Evolutionary conservation across 2,329 filamentous ascomycete species (phyloP), one percentile per base, ranked within the genome.

Genomic region (Pestalotiopsis sp.): DNA sequence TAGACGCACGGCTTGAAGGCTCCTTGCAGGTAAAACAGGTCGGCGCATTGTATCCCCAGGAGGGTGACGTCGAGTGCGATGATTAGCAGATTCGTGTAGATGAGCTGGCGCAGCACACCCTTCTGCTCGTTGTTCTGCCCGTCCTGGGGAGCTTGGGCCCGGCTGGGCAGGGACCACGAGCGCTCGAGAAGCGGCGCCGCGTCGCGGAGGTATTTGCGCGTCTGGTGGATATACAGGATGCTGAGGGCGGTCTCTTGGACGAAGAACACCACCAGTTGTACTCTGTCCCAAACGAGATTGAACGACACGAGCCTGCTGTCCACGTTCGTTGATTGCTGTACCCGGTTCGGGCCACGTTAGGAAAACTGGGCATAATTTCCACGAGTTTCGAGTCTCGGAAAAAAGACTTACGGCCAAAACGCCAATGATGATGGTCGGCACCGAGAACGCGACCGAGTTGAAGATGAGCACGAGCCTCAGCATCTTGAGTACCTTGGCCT

Each of bases 21-120:
- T 2, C 75, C 74, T 60, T 82, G 79, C 3, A 83, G 68, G 27
- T 65, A 59, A 58, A 78, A 78, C 70, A 81, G 81, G 13, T 76
- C 75, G 3, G 78, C 74, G 70, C 78, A 82, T 69, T 80, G 77
- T 13, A 82, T 71, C 2, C 74, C 80, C 0, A 83, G 75, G 0
- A 83, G 73, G 17, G 76, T 75, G 65, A 78, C 75, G 68, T 83
- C 80, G 45, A 83, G 76, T 4, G 71, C 71, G 67, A 83, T 80
- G 65, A 83, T 76, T 55, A 82, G 72, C 12, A 81, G 4, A 70
- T 82, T 82, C 65, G 77, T 76, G 31, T 74, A 74, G 45, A 83
- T 76, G 6, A 83, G 78, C 38, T 81, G 78, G 7, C 69, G 66
- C 13, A 79, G 72, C 20, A 79, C 69, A 5, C 67, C 67, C 52